These are phyloP conservation scores for Aristolochia fimbriata DNA, from an alignment of 164 flowering plant genomes.

Conservation along the genomic window DNA sequence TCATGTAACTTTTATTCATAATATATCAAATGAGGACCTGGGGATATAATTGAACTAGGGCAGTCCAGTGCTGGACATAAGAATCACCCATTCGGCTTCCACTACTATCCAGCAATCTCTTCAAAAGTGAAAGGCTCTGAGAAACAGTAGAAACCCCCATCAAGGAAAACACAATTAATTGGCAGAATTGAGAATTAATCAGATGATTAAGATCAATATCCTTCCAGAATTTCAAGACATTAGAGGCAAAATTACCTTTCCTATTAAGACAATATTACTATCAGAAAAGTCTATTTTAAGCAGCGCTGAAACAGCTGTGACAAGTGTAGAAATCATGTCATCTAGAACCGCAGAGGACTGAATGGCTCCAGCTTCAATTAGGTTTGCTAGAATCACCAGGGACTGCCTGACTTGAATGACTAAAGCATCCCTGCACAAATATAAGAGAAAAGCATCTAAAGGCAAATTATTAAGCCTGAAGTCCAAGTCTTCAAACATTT, in stretches of 20 bases:
- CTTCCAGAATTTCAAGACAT: no score
- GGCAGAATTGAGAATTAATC: no score
- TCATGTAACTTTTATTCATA: not conserved
- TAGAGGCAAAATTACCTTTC: constrained; percentile 38
- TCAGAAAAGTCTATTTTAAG: constrained; percentile 30
- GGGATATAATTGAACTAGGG: constrained; percentile 45
- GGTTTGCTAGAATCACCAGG: constrained; percentile 62
- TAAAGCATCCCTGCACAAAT: constrained; percentile 55
- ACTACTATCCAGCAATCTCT: constrained; percentile 40
- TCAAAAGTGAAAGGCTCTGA: constrained; percentile 67
- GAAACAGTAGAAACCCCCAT: constrained; percentile 1
- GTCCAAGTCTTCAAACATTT: no score
- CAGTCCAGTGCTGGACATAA: constrained; percentile 63
- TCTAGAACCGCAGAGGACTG: constrained; percentile 40
- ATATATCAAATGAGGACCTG: constrained; percentile 36
- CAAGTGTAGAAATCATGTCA: constrained; percentile 48
- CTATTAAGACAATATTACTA: constrained; percentile 33
- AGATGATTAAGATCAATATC: no score
- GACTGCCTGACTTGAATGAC: constrained; percentile 46
- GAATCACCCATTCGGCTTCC: constrained; percentile 37
- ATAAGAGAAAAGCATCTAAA: no score
- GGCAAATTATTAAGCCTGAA: no score
- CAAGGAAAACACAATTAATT: no score
- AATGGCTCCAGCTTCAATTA: constrained; percentile 67
- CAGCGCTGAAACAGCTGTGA: constrained; percentile 33